Base-by-base conservation (phyloP, 2,329 filamentous ascomycete species). In the Didymella pomorum region DNA sequence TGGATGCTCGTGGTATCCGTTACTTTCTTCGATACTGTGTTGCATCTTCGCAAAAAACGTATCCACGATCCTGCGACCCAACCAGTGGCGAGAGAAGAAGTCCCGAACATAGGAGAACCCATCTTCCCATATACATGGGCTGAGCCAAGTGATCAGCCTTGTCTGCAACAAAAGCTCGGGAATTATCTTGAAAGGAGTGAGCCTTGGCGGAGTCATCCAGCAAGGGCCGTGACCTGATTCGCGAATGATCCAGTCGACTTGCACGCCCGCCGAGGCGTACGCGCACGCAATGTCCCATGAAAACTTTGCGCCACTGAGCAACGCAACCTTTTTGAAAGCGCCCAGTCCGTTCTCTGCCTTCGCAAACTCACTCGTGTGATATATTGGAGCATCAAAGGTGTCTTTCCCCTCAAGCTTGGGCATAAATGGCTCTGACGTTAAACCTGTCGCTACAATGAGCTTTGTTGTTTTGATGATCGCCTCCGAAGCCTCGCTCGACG, bases 111-210 rank as follows among this genome's bases (percentile, higher is more conserved):
- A 77, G 3, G 80, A 48, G 66, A 83, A 90, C 0, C 89, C 88
- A 69, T 89, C 89, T 2, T 87, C 54, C 87, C 88, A 93, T 25
- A 89, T 83, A 68, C 89, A 93, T 0, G 90, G 90, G 56, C 85
- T 88, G 70, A 93, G 86, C 88, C 88, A 93, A 1, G 87, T 89
- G 44, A 93, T 75, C 56, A 89, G 79, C 0, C 90, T 84, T 0
- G 85, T 88, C 29, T 84, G 83, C 3, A 88, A 80, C 7, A 92
- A 81, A 61, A 87, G 84, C 72, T 92, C 89, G 0, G 90, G 78
- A 79, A 85, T 86, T 59, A 82, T 83, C 73, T 88, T 89, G 23
- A 89, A 71, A 0, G 87, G 87, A 1, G 88, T 90, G 8, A 91
- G 85, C 48, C 84, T 86, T 2, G 84, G 78, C 0, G 84, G 84